Percentiles rank a stretch among this genome's conserved stretches.
phyloP scores from a whole-genome alignment of 2,329 filamentous ascomycete species.

The Talaromyces sp. region DNA sequence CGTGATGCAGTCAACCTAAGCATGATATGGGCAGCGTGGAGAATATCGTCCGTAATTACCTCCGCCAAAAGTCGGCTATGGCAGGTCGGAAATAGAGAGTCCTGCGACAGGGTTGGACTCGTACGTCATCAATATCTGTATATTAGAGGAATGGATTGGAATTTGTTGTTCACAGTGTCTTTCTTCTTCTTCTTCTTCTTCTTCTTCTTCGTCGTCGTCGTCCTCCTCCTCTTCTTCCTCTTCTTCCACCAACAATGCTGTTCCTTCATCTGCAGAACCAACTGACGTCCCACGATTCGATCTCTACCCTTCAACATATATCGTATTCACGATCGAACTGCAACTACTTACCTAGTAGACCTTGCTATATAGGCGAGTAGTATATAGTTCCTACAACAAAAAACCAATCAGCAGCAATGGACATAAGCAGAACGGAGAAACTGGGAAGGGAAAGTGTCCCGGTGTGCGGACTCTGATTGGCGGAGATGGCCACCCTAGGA shows the following conservation, averaged over 20 bases:
- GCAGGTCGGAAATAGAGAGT: constrained; percentile 25
- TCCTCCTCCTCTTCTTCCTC: no score
- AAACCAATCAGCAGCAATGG: background rate
- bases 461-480: background rate
- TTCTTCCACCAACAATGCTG: background rate
- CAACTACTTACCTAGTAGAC: no score
- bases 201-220: no score
- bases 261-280: background rate
- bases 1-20: constrained; percentile 58
- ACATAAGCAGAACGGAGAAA: background rate
- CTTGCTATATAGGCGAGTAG: no score
- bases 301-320: background rate
- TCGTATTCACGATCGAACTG: background rate
- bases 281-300: background rate
- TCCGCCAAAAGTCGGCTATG: constrained; percentile 51
- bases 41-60: constrained; percentile 67
- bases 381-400: background rate
- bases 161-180: no score
- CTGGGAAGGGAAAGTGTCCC: background rate
- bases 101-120: background rate
- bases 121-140: constrained; percentile 3
- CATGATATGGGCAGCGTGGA: constrained; percentile 87
- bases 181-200: no score
- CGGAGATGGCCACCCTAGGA: background rate
- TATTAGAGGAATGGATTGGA: constrained; percentile 3